phyloP scores from a whole-genome alignment of 352 stramenopile genomes.

The Pythium scleroteichum region DNA sequence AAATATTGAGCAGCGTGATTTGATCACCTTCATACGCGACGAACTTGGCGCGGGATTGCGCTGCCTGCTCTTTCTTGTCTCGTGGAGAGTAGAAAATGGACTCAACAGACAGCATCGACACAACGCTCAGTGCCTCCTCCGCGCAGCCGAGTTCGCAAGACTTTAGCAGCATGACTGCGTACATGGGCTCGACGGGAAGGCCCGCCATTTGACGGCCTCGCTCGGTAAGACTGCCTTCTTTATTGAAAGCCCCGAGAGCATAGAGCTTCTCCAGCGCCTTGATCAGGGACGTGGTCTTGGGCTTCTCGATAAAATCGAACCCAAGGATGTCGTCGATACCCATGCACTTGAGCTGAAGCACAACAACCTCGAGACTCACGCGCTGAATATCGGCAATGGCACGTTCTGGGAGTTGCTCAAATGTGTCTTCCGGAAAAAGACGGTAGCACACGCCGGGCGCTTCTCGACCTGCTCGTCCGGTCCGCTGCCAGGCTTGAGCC shows the following conservation, averaged over 20 bases:
- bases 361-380: constrained; percentile 82
- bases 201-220: constrained; percentile 83
- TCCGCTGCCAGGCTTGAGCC: constrained; percentile 90
- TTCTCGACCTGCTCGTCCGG: constrained; percentile 86
- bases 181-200: constrained; percentile 88
- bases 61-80: constrained; percentile 83
- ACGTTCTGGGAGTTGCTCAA: constrained; percentile 75
- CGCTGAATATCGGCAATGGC: constrained; percentile 85
- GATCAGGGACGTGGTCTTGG: constrained; percentile 67
- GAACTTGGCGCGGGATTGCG: constrained; percentile 77
- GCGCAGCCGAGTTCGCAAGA: constrained; percentile 74
- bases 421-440: constrained; percentile 83
- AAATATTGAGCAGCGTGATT: constrained; percentile 84
- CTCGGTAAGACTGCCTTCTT: constrained; percentile 62
- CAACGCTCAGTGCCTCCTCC: constrained; percentile 84
- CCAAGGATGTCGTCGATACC: constrained; percentile 80
- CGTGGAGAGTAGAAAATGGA: constrained; percentile 88
- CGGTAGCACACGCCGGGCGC: constrained; percentile 80
- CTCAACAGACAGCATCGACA: constrained; percentile 90
- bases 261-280: constrained; percentile 87
- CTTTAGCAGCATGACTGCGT: constrained; percentile 87
- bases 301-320: constrained; percentile 90
- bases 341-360: constrained; percentile 88
- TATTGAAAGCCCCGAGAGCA: constrained; percentile 67
- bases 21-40: constrained; percentile 84